Evolutionary conservation across 1,284 basidiomycete genomes (phyloP).

Genomic region (Leccinum ponderosum): DNA sequence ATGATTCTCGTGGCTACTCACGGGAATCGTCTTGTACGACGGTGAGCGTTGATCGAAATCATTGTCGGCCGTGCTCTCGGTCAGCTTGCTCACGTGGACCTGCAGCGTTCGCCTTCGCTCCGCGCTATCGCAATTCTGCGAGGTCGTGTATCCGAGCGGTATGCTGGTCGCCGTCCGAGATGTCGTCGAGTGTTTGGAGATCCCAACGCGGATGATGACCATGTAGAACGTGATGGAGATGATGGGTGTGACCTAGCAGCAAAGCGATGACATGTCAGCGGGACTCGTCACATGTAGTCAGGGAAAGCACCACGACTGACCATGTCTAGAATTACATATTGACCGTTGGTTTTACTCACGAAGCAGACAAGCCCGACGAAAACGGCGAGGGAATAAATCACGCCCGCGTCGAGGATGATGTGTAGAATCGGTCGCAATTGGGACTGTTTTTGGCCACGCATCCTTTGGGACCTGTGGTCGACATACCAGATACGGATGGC

Average conservation of each 20-base stretch:
- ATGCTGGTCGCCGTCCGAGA: neutral
- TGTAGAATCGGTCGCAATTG: neutral
- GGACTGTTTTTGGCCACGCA: neutral
- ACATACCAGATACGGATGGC: neutral
- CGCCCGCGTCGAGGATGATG: neutral
- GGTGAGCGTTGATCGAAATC: neutral
- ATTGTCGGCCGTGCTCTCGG: neutral
- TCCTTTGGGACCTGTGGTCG: neutral
- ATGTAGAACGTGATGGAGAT: slow-evolving; percentile 4
- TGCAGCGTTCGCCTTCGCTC: neutral
- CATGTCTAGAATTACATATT: slow-evolving; percentile 2
- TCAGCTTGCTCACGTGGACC: neutral
- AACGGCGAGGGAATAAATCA: neutral
- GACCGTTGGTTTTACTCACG: neutral
- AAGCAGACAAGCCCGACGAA: neutral
- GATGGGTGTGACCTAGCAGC: neutral
- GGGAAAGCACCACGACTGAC: neutral
- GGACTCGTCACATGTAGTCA: neutral
- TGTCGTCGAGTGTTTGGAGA: neutral
- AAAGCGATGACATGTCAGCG: neutral
- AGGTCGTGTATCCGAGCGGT: neutral
- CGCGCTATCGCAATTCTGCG: neutral
- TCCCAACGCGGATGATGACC: slow-evolving; percentile 1
- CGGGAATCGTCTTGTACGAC: neutral
- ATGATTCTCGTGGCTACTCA: neutral